Evolutionary conservation across 306 rosid genomes (phyloP).

Genomic region (Malus sieversii): DNA sequence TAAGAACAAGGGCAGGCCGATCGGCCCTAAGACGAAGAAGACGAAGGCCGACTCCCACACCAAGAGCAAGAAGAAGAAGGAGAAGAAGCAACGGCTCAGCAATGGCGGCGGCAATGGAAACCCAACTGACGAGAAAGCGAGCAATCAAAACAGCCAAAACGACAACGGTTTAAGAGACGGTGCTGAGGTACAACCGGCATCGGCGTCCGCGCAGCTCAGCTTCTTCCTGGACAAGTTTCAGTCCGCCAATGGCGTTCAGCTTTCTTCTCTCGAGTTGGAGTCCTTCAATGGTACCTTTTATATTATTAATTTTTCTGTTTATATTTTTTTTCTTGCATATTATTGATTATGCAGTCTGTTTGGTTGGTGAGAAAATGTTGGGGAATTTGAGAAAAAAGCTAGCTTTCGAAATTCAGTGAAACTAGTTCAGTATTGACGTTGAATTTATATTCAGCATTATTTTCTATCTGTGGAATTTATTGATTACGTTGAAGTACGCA

Average conservation of each 20-base stretch:
- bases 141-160: not conserved
- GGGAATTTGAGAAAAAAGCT: not conserved
- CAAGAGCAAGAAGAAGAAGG: not conserved
- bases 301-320: not conserved
- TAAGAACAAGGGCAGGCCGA: constrained; percentile 8
- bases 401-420: not conserved
- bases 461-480: not conserved
- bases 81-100: not conserved
- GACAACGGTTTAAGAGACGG: not conserved
- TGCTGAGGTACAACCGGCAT: not conserved
- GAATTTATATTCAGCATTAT: not conserved
- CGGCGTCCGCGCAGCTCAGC: constrained; percentile 34
- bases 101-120: not conserved
- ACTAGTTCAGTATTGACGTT: not conserved
- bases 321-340: not conserved
- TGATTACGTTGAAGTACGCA: not conserved
- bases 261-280: constrained; percentile 72
- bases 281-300: constrained; percentile 43
- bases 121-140: not conserved
- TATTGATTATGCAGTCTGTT: not conserved
- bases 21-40: constrained; percentile 1
- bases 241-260: constrained; percentile 43
- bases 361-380: not conserved
- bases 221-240: constrained; percentile 52
- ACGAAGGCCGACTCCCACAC: not conserved